Evolutionary conservation across 164 flowering plant species (phyloP).

Genomic region (Macadamia tetraphylla): DNA sequence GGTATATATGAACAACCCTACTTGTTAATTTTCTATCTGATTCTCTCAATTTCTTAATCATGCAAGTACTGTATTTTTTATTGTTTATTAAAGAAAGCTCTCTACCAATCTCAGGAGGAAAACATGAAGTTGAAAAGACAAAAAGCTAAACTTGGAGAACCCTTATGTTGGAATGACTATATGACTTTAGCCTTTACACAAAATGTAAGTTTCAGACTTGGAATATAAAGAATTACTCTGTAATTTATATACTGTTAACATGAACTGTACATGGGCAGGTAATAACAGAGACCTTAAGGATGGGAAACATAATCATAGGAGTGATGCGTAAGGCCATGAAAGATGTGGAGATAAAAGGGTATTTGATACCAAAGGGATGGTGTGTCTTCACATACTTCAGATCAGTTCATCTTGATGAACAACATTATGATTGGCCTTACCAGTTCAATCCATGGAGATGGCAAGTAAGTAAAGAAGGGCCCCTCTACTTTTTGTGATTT

Average conservation of each 20-base stretch:
- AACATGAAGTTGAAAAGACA: slow-evolving; percentile 57
- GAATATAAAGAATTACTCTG: no score
- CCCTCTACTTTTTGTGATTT: not conserved
- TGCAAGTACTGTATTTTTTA: no score
- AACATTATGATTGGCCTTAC: slow-evolving; percentile 56
- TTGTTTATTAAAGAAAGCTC: no score
- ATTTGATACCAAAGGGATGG: slow-evolving; percentile 84
- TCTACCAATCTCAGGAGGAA: slow-evolving; percentile 54
- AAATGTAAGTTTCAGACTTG: slow-evolving; percentile 38
- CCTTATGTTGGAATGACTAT: slow-evolving; percentile 63
- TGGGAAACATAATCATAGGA: slow-evolving; percentile 88
- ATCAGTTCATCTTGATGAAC: slow-evolving; percentile 87
- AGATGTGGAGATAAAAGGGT: slow-evolving; percentile 79
- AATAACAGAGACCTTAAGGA: slow-evolving; percentile 80
- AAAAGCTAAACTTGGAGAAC: slow-evolving; percentile 43
- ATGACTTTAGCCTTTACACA: slow-evolving; percentile 75
- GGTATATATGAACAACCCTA: slow-evolving; percentile 27
- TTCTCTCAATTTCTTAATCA: not conserved
- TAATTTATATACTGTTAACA: no score
- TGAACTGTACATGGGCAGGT: slow-evolving; percentile 43
- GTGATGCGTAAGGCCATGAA: slow-evolving; percentile 88
- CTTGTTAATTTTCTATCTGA: no score
- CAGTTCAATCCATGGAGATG: slow-evolving; percentile 95
- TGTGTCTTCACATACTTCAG: slow-evolving; percentile 71
- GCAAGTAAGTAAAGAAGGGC: slow-evolving; percentile 52